Conservation (phyloP, 2,329 filamentous ascomycete genomes). For the Cladosporium austrohemisphaericum region DNA sequence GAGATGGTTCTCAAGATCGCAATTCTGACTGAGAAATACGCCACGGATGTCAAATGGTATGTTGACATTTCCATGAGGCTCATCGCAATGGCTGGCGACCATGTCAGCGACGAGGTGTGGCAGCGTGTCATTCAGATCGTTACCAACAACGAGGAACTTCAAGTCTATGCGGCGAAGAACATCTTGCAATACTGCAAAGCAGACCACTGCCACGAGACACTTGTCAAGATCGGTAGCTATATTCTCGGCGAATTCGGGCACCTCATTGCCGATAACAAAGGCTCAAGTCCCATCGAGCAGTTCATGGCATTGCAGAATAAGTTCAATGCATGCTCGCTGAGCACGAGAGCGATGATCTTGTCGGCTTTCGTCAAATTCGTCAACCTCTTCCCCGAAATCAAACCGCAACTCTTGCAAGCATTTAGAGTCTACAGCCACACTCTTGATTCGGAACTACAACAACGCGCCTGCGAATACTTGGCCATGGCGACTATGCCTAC, state of each 20-base stretch:
- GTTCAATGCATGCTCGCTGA: slow-evolving; percentile 80
- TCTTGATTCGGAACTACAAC: slow-evolving; percentile 90
- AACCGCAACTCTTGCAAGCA: slow-evolving; percentile 84
- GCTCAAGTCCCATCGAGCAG: slow-evolving; percentile 95
- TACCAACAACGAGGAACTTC: slow-evolving; percentile 97
- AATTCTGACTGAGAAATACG: slow-evolving; percentile 96
- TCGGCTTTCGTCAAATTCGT: slow-evolving; percentile 97
- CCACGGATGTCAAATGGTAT: slow-evolving; percentile 98
- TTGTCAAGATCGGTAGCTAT: slow-evolving; percentile 97
- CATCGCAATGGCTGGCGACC: slow-evolving; percentile 94
- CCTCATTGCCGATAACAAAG: slow-evolving; percentile 84
- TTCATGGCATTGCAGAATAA: slow-evolving; percentile 90
- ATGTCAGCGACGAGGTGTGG: slow-evolving; percentile 99
- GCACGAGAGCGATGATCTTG: slow-evolving; percentile 87
- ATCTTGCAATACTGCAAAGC: slow-evolving; percentile 88
- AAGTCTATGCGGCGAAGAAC: slow-evolving; percentile 93
- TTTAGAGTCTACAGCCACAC: slow-evolving; percentile 93
- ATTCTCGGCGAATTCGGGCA: slow-evolving; percentile 96
- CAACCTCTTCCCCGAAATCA: slow-evolving; percentile 97
- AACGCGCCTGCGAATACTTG: slow-evolving; percentile 92
- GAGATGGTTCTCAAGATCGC: slow-evolving; percentile 99
- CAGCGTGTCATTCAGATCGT: slow-evolving; percentile 98
- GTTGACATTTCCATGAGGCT: slow-evolving; percentile 94
- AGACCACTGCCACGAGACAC: slow-evolving; percentile 90
- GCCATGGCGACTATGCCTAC: slow-evolving; percentile 78